phyloP scores from a whole-genome alignment of 2,329 filamentous ascomycete genomes.

The Botryosphaeria agaves region DNA sequence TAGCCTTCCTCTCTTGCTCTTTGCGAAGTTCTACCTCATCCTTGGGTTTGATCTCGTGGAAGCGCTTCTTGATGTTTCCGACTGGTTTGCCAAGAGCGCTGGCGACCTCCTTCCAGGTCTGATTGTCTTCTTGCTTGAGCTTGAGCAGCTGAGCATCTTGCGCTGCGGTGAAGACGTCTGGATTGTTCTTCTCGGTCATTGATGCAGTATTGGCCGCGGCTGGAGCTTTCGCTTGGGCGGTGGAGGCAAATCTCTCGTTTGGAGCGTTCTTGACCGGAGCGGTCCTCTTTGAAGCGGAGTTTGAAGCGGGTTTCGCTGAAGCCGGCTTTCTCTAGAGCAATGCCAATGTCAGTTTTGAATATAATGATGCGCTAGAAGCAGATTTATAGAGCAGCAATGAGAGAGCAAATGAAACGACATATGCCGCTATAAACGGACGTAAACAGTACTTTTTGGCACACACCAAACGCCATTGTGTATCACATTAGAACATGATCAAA shows the following conservation, averaged over 20 bases:
- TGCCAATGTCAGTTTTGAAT: too few relatives aligned
- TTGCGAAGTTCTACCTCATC: not conserved
- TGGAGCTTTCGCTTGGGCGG: not conserved
- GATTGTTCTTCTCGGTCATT: too few relatives aligned
- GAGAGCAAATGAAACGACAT: too few relatives aligned
- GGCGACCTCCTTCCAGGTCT: constrained; percentile 15
- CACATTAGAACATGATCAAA: too few relatives aligned
- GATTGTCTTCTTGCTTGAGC: constrained; percentile 13
- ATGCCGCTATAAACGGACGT: too few relatives aligned
- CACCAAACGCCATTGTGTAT: too few relatives aligned
- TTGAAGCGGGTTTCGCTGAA: too few relatives aligned
- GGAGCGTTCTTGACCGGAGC: not conserved
- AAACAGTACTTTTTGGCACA: too few relatives aligned
- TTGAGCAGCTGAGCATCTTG: constrained; percentile 23
- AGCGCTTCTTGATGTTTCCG: constrained; percentile 10
- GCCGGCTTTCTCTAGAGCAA: too few relatives aligned
- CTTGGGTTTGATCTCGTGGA: constrained; percentile 17
- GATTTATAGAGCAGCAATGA: too few relatives aligned
- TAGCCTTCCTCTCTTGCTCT: constrained; percentile 2
- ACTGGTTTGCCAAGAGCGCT: constrained; percentile 12
- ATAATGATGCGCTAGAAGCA: too few relatives aligned
- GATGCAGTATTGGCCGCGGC: not conserved
- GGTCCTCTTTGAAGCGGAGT: too few relatives aligned
- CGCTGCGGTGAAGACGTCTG: constrained; percentile 17
- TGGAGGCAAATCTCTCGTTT: not conserved